Conservation (phyloP, 1,284 basidiomycete species). For the Ceratobasidium sp. region DNA sequence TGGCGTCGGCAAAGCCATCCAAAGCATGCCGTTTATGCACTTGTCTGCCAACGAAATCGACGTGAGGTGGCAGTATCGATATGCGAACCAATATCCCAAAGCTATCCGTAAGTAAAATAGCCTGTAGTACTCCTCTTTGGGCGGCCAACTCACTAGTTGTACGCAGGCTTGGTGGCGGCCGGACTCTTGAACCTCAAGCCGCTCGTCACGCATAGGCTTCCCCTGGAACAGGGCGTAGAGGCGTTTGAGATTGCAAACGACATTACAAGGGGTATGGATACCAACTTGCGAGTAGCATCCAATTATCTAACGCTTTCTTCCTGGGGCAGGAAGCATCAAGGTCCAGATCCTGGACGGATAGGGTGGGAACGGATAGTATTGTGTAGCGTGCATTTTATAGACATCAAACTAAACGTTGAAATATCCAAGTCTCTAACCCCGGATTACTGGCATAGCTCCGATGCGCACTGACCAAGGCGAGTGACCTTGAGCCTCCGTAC, state of each 20-base stretch:
- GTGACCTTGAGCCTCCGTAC: too few relatives aligned
- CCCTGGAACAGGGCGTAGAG: conserved; percentile 75
- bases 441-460: too few relatives aligned
- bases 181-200: conserved; percentile 89
- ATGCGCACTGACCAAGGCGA: too few relatives aligned
- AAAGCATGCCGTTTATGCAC: conserved; percentile 59
- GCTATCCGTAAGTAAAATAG: conserved; percentile 67
- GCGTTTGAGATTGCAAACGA: conserved; percentile 84
- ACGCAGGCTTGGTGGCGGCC: conserved; percentile 66
- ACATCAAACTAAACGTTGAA: too few relatives aligned
- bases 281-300: background rate
- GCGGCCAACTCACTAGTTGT: background rate
- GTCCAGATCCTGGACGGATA: conserved; percentile 45
- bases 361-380: too few relatives aligned
- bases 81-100: conserved; percentile 71
- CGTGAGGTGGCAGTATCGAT: conserved; percentile 61
- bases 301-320: background rate
- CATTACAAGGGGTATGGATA: conserved; percentile 75
- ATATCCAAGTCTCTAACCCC: too few relatives aligned
- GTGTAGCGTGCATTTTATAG: too few relatives aligned
- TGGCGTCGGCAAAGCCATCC: conserved; percentile 61
- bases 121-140: background rate
- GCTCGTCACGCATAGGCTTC: conserved; percentile 86
- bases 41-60: conserved; percentile 63
- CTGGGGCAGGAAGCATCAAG: conserved; percentile 42